Evolutionary conservation across 2,329 filamentous ascomycete genomes (phyloP).

Genomic region (Stachybotrys elegans): DNA sequence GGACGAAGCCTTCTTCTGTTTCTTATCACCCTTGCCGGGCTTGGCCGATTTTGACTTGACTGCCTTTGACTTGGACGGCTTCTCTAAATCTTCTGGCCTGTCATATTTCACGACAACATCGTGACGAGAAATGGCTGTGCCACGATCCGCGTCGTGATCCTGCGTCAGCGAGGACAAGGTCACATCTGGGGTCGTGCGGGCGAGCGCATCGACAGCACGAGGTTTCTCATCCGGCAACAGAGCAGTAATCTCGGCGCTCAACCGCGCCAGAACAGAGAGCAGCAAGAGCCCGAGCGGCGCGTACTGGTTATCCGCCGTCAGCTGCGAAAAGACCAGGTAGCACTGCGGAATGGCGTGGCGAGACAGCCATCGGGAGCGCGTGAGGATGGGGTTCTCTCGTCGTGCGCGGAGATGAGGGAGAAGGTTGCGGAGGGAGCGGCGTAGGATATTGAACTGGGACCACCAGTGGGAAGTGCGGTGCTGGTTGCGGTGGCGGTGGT

Average conservation of each 20-base stretch:
- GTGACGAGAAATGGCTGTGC: conserved; percentile 1
- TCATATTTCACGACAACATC: neutral
- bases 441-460: conserved; percentile 64
- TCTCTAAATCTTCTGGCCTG: neutral
- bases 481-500: conserved; percentile 87
- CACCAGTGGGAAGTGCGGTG: conserved; percentile 81
- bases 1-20: conserved; percentile 51
- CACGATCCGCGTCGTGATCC: neutral
- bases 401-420: conserved; percentile 32
- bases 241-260: conserved; percentile 39
- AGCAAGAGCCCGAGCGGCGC: conserved; percentile 66
- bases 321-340: conserved; percentile 62
- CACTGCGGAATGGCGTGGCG: conserved; percentile 2
- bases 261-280: conserved; percentile 57
- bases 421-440: conserved; percentile 57
- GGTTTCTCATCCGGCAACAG: conserved; percentile 26
- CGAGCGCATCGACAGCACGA: too few species aligned
- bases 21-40: conserved; percentile 31
- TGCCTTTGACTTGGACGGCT: neutral
- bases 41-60: conserved; percentile 12
- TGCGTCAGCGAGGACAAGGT: neutral
- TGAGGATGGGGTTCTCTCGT: conserved; percentile 5
- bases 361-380: conserved; percentile 22
- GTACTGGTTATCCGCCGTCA: conserved; percentile 69
- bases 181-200: neutral